Evolutionary conservation across 495 filamentous ascomycete species (phyloP).

Genomic region (Penicillium diatomitis): DNA sequence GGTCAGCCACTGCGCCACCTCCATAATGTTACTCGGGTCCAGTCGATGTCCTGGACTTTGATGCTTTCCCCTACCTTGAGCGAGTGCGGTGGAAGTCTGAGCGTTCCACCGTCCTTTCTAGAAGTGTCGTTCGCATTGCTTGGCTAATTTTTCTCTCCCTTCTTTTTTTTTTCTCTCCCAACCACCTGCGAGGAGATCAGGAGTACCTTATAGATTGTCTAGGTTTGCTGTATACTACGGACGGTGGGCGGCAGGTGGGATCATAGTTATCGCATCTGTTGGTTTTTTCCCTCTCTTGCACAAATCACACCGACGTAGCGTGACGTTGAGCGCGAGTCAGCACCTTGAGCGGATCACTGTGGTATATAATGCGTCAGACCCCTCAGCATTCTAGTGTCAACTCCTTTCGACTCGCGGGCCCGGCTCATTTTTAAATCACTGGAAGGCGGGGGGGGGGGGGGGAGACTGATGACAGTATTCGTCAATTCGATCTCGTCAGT

Average conservation of each 20-base stretch:
- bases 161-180: no score
- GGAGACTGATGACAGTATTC: constrained; percentile 25
- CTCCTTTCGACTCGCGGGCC: background rate
- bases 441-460: constrained; percentile 4
- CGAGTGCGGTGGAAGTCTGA: no score
- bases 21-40: no score
- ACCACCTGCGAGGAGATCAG: no score
- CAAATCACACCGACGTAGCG: constrained; percentile 28
- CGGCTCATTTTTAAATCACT: constrained; percentile 15
- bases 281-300: constrained; percentile 13
- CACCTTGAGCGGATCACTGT: background rate
- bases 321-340: constrained; percentile 6
- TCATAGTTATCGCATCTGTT: constrained; percentile 20
- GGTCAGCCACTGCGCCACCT: no score
- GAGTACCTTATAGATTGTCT: no score
- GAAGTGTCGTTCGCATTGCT: no score
- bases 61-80: no score
- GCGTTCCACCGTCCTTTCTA: no score
- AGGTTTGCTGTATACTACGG: constrained; percentile 7
- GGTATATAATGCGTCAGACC: constrained; percentile 14
- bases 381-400: constrained; percentile 1
- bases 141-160: no score
- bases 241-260: constrained; percentile 3
- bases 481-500: constrained; percentile 24
- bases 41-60: no score